Evolutionary conservation across 2,329 filamentous ascomycete genomes (phyloP).

Genomic region (Thielaviopsis punctulata): DNA sequence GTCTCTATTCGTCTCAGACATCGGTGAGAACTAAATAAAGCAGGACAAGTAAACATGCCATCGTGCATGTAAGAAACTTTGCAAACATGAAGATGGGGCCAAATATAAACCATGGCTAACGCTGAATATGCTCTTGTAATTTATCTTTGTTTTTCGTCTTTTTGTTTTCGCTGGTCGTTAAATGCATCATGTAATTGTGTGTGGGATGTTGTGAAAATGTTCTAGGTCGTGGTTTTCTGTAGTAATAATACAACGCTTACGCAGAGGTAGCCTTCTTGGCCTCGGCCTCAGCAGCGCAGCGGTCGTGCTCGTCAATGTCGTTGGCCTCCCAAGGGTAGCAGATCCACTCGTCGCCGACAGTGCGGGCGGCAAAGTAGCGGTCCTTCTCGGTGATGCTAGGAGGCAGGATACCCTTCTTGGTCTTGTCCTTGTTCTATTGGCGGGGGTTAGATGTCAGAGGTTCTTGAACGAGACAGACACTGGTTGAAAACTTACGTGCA

Average conservation of each 20-base stretch:
- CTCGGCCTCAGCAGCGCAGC: conserved; percentile 36
- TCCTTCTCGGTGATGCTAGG: conserved; percentile 54
- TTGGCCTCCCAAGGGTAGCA: conserved; percentile 97
- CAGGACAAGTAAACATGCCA: neutral
- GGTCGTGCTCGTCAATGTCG: conserved; percentile 86
- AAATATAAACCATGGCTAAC: neutral
- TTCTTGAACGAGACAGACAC: conserved; percentile 5
- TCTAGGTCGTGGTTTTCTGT: neutral
- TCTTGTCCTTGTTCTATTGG: conserved; percentile 85
- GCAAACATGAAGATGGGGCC: neutral
- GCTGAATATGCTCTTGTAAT: neutral
- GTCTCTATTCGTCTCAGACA: neutral
- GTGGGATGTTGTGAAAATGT: neutral
- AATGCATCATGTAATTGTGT: conserved; percentile 1
- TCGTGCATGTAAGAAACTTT: neutral
- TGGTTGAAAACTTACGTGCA: conserved; percentile 48
- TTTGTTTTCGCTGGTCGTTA: neutral
- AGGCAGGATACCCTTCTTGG: conserved; percentile 79
- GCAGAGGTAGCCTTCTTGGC: conserved; percentile 13
- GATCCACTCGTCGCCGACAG: conserved; percentile 91
- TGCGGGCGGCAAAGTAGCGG: conserved; percentile 71
- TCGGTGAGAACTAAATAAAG: neutral
- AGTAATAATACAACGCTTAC: neutral
- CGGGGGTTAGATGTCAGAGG: neutral
- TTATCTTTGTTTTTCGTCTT: neutral